These are phyloP conservation scores for Anthostomella pinea DNA, from an alignment of 2,329 filamentous ascomycete genomes.

Conservation along the genomic window DNA sequence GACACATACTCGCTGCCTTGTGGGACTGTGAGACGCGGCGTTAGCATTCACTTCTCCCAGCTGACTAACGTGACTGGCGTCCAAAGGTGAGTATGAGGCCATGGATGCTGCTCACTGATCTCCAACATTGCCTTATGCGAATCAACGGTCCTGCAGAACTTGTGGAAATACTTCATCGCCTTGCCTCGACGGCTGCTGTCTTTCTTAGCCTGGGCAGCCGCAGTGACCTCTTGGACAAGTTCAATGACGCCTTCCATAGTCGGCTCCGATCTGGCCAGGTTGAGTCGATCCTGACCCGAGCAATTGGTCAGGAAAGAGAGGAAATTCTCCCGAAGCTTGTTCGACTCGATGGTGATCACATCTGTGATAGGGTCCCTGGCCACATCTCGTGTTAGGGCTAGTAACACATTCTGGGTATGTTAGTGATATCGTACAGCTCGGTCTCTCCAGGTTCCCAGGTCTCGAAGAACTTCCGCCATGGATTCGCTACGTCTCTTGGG, in stretches of 20 bases:
- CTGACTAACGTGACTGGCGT: no score
- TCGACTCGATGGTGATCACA: conserved; percentile 8
- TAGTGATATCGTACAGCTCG: conserved; percentile 4
- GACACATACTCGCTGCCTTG: conserved; percentile 30
- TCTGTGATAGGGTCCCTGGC: conserved; percentile 8
- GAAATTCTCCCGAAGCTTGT: conserved; percentile 8
- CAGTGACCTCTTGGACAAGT: conserved; percentile 2
- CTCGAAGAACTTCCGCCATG: conserved; percentile 11
- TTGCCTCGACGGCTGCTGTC: conserved; percentile 10
- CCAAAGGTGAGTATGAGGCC: no score
- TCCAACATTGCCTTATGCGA: conserved; percentile 24
- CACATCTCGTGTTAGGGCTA: no score
- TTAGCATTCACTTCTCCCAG: no score
- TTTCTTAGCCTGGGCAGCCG: conserved; percentile 2
- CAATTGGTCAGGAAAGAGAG: conserved; percentile 4
- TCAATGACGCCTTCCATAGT: conserved; percentile 10
- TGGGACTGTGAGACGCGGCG: no score
- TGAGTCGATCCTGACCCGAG: conserved; percentile 5
- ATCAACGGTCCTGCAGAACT: conserved; percentile 23
- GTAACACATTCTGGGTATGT: no score
- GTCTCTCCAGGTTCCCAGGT: conserved; percentile 2
- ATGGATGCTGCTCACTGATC: no score
- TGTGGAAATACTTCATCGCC: conserved; percentile 21
- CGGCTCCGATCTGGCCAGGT: conserved; percentile 6
- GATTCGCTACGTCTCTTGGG: conserved; percentile 1